phyloP scores from a whole-genome alignment of 202 grass and related monocot species.

The Tripidium arundinaceum region DNA sequence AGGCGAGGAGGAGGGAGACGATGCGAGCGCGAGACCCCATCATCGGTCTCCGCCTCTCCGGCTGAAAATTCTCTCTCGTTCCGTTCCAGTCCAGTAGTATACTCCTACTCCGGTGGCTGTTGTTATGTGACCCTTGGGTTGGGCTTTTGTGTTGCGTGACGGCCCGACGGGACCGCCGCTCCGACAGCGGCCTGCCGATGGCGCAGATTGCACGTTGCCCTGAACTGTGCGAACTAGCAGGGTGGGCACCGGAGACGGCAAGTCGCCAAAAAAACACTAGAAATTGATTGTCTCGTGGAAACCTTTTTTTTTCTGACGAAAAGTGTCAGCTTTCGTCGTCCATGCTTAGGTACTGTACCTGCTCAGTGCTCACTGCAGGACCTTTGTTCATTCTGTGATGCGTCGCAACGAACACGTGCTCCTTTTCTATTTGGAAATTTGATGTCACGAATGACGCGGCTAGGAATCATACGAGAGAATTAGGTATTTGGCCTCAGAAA shows the following conservation, averaged over 20 bases:
- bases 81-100: not conserved
- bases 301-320: too few relatives aligned
- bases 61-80: not conserved
- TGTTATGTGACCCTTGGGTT: not conserved
- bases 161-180: not conserved
- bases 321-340: too few relatives aligned
- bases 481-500: too few relatives aligned
- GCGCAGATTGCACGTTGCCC: not conserved
- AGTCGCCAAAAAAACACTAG: too few relatives aligned
- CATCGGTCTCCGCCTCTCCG: not conserved
- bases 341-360: too few relatives aligned
- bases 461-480: too few relatives aligned
- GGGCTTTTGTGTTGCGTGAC: not conserved
- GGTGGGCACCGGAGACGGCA: not conserved
- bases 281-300: too few relatives aligned
- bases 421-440: not conserved
- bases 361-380: too few relatives aligned
- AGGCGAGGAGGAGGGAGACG: constrained; percentile 14
- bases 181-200: not conserved
- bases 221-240: not conserved
- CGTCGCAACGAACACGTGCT: not conserved
- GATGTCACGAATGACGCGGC: not conserved
- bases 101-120: not conserved
- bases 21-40: constrained; percentile 20
- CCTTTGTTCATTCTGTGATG: not conserved